phyloP scores from a whole-genome alignment of 169 alveolate species.

The Plasmodium chabaudi region DNA sequence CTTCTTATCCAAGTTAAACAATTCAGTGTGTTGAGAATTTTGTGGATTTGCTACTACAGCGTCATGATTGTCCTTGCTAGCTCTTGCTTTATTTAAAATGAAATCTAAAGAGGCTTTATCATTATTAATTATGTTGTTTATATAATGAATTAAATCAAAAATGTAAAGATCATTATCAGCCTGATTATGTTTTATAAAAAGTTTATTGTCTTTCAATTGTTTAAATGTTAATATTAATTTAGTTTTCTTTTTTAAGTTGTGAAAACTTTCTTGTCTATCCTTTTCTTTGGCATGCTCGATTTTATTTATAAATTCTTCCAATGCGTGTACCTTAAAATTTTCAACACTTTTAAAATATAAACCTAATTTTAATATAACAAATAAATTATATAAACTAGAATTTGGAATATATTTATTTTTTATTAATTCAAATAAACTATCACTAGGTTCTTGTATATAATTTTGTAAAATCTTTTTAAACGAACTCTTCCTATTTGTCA shows the following conservation, averaged over 20 bases:
- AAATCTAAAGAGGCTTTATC: too few species aligned
- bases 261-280: not conserved
- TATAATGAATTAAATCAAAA: conserved; percentile 44
- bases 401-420: conserved; percentile 11
- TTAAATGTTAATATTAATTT: conserved; percentile 23
- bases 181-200: conserved; percentile 14
- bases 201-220: not conserved
- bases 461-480: conserved; percentile 19
- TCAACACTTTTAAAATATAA: conserved; percentile 38
- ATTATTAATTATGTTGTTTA: conserved; percentile 8
- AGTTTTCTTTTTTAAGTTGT: not conserved
- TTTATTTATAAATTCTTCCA: conserved; percentile 49
- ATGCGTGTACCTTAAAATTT: conserved; percentile 3
- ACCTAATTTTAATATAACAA: conserved; percentile 39
- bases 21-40: too few species aligned
- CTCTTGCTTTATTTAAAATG: too few species aligned
- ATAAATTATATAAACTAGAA: conserved; percentile 30
- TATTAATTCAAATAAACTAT: not conserved
- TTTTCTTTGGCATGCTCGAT: not conserved
- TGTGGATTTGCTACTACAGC: too few species aligned
- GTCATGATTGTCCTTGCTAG: too few species aligned
- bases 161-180: conserved; percentile 6
- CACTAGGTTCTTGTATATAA: not conserved
- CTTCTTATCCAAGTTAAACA: too few species aligned
- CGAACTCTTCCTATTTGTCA: conserved; percentile 37